These are phyloP conservation scores for Vanilla planifolia DNA, from an alignment of 106 monocot species.

Conservation along the genomic window DNA sequence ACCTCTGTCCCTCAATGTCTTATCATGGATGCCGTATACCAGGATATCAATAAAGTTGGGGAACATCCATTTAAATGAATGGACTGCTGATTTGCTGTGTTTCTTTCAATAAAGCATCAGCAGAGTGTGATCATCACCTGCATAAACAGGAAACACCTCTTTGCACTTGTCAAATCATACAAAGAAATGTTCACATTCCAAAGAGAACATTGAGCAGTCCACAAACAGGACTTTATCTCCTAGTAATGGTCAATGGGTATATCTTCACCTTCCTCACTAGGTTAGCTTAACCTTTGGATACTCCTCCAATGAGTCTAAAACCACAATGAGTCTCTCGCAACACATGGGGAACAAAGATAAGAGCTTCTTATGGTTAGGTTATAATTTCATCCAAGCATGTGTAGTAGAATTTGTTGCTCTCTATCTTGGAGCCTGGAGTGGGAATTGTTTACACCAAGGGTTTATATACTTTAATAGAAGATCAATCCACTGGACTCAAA, in stretches of 20 bases:
- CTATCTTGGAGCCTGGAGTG: slow-evolving; percentile 42
- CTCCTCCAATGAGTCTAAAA: slow-evolving; percentile 21
- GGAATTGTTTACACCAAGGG: slow-evolving; percentile 34
- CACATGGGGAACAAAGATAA: no score
- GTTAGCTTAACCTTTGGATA: slow-evolving; percentile 52
- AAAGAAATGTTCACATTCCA: not conserved
- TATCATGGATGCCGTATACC: not conserved
- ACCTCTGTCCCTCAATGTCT: slow-evolving; percentile 51
- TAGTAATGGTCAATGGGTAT: slow-evolving; percentile 54
- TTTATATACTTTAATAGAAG: slow-evolving; percentile 29
- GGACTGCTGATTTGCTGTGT: no score
- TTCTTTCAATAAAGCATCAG: not conserved
- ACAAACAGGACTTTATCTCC: slow-evolving; percentile 77
- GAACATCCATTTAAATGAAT: no score
- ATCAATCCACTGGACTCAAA: not conserved
- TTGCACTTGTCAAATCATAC: slow-evolving; percentile 50
- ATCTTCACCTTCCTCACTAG: slow-evolving; percentile 76
- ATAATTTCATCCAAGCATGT: slow-evolving; percentile 56
- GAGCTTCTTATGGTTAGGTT: no score
- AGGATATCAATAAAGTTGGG: no score
- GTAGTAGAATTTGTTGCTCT: slow-evolving; percentile 71
- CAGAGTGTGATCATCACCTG: slow-evolving; percentile 61
- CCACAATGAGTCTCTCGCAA: slow-evolving; percentile 16
- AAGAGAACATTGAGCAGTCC: slow-evolving; percentile 11
- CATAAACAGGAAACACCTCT: slow-evolving; percentile 55